phyloP scores from a whole-genome alignment of 176 grass and related monocot genomes.

The Eleusine coracana region DNA sequence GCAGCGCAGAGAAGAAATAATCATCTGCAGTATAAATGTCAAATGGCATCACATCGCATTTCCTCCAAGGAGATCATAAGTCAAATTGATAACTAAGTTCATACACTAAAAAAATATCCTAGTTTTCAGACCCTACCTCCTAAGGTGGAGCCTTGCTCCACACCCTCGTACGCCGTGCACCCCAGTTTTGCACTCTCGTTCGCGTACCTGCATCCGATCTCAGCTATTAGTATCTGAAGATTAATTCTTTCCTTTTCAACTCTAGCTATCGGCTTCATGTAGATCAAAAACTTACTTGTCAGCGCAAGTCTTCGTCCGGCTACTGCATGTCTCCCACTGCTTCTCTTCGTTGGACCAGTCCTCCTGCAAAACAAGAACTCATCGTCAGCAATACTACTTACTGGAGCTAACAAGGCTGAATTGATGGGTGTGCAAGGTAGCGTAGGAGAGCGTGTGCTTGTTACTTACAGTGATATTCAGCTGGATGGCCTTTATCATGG shows the following conservation, averaged over 20 bases:
- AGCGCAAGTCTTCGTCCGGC: slow-evolving; percentile 45
- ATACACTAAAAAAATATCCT: neutral
- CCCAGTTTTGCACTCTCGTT: slow-evolving; percentile 50
- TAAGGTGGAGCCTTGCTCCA: slow-evolving; percentile 49
- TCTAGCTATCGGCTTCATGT: neutral
- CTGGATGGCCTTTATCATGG: slow-evolving; percentile 77
- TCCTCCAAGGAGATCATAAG: neutral
- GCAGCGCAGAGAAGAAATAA: slow-evolving; percentile 57
- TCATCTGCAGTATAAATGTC: slow-evolving; percentile 45
- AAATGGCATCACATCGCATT: neutral
- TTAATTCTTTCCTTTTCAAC: neutral
- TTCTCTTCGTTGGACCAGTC: slow-evolving; percentile 54
- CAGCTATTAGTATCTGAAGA: neutral
- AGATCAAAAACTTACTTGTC: slow-evolving; percentile 34
- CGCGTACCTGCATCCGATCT: slow-evolving; percentile 48
- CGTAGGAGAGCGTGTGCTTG: neutral
- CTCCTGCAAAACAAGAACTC: slow-evolving; percentile 11
- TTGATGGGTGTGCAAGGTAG: neutral
- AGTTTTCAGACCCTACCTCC: slow-evolving; percentile 42
- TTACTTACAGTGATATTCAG: slow-evolving; percentile 76
- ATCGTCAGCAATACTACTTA: neutral
- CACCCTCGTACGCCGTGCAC: slow-evolving; percentile 54
- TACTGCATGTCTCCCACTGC: slow-evolving; percentile 57
- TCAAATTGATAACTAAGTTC: neutral
- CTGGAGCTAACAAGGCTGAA: neutral